These are phyloP conservation scores for Leccinum pellstonianum DNA, from an alignment of 768 basidiomycete genomes.

Conservation along the genomic window DNA sequence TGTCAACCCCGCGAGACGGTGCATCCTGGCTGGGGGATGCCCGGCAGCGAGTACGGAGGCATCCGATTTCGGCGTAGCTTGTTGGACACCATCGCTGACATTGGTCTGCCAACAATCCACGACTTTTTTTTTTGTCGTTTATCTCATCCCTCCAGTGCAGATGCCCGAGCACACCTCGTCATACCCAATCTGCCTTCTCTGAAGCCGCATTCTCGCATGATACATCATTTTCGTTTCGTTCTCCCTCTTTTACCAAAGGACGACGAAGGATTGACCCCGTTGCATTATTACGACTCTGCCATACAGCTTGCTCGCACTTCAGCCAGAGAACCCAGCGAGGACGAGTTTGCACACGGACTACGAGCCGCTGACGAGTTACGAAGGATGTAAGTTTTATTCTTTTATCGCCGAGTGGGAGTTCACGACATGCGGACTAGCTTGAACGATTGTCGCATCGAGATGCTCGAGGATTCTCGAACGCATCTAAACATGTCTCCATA, in stretches of 20 bases:
- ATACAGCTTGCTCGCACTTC: slow-evolving; percentile 70
- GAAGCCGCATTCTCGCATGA: slow-evolving; percentile 73
- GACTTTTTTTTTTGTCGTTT: not conserved
- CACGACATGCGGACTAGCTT: slow-evolving; percentile 39
- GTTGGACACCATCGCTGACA: slow-evolving; percentile 66
- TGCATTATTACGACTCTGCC: slow-evolving; percentile 77
- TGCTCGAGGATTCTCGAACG: slow-evolving; percentile 56
- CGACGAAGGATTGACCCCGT: slow-evolving; percentile 60
- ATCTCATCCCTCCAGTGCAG: slow-evolving; percentile 35
- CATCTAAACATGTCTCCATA: slow-evolving; percentile 33
- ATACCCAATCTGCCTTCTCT: slow-evolving; percentile 70
- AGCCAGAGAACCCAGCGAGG: slow-evolving; percentile 57
- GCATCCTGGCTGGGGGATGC: slow-evolving; percentile 76
- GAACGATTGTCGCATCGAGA: slow-evolving; percentile 62
- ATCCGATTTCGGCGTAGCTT: slow-evolving; percentile 64
- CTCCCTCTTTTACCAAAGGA: slow-evolving; percentile 58
- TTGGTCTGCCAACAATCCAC: slow-evolving; percentile 49
- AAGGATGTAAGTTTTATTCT: slow-evolving; percentile 42
- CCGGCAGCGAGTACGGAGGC: slow-evolving; percentile 60
- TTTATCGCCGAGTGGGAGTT: not conserved
- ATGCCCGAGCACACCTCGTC: slow-evolving; percentile 64
- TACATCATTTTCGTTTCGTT: slow-evolving; percentile 79
- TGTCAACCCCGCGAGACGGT: slow-evolving; percentile 63
- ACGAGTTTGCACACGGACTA: slow-evolving; percentile 65
- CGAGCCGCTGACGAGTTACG: slow-evolving; percentile 60